Conservation (phyloP, 164 flowering plant genomes). For the Stephania cephalantha region DNA sequence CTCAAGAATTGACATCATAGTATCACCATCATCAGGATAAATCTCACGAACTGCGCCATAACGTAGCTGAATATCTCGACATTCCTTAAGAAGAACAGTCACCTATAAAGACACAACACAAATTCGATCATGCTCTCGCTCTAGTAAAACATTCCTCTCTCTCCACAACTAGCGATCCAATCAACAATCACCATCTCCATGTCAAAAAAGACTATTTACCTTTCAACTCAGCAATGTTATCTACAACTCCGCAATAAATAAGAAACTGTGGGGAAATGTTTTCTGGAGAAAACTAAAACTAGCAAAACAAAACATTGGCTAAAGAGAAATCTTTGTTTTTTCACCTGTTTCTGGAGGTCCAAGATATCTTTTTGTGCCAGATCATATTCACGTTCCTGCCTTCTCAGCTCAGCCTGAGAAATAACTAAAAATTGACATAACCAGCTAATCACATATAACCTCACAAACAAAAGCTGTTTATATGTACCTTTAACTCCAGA, state of each 20-base stretch:
- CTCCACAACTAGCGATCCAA: neutral
- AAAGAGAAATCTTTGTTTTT: neutral
- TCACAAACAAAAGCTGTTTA: neutral
- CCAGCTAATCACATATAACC: neutral
- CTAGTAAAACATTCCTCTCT: neutral
- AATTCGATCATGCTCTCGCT: neutral
- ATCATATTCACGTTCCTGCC: conserved; percentile 61
- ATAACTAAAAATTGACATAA: conserved; percentile 3
- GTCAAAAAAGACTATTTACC: neutral
- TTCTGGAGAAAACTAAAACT: neutral
- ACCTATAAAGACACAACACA: conserved; percentile 37
- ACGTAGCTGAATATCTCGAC: conserved; percentile 84
- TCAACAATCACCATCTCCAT: neutral
- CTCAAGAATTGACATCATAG: conserved; percentile 21
- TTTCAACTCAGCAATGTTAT: neutral
- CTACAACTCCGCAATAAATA: neutral
- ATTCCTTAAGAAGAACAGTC: conserved; percentile 82
- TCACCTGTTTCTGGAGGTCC: conserved; percentile 86
- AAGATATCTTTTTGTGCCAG: conserved; percentile 59
- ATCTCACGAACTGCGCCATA: conserved; percentile 42
- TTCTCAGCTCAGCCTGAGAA: conserved; percentile 67
- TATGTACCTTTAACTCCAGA: conserved; percentile 53
- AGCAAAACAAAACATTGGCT: neutral
- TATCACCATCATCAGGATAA: conserved; percentile 21
- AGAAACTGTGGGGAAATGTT: neutral